Conservation (phyloP, 169 alveolate species). For the Cryptosporidium bovis region DNA sequence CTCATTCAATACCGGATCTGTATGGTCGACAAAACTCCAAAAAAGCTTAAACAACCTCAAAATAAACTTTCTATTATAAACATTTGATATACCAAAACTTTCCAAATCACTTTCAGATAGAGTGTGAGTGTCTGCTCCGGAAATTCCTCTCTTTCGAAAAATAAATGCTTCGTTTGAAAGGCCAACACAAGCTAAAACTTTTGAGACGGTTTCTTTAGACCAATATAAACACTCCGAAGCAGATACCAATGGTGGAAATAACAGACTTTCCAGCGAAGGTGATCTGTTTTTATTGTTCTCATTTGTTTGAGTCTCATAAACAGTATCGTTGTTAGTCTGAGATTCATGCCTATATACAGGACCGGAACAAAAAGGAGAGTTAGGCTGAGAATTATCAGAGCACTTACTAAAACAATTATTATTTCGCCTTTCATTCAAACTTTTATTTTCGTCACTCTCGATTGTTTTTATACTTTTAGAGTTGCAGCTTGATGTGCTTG, state of each 20-base stretch:
- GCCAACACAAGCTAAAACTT: constrained; percentile 12
- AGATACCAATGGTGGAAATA: not conserved
- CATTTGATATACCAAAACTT: constrained; percentile 74
- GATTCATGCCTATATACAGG: no score
- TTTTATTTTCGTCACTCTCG: no score
- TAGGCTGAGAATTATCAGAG: no score
- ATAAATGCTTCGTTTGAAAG: constrained; percentile 31
- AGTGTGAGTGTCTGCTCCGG: constrained; percentile 76
- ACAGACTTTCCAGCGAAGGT: no score
- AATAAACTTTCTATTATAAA: constrained; percentile 76
- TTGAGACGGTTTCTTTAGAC: constrained; percentile 17
- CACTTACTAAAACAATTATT: no score
- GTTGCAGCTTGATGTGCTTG: no score
- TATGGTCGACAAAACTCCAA: constrained; percentile 76
- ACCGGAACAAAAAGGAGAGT: no score
- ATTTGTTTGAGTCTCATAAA: not conserved
- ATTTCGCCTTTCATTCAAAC: no score
- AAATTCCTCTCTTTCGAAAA: constrained; percentile 68
- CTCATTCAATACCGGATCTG: constrained; percentile 75
- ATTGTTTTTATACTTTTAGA: no score
- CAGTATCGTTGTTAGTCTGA: not conserved
- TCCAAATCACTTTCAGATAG: constrained; percentile 74
- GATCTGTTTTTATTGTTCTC: no score
- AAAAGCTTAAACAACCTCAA: constrained; percentile 76
- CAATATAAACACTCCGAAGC: constrained; percentile 50